phyloP scores from a whole-genome alignment of 208 protist genomes.

The Histomonas meleagridis region DNA sequence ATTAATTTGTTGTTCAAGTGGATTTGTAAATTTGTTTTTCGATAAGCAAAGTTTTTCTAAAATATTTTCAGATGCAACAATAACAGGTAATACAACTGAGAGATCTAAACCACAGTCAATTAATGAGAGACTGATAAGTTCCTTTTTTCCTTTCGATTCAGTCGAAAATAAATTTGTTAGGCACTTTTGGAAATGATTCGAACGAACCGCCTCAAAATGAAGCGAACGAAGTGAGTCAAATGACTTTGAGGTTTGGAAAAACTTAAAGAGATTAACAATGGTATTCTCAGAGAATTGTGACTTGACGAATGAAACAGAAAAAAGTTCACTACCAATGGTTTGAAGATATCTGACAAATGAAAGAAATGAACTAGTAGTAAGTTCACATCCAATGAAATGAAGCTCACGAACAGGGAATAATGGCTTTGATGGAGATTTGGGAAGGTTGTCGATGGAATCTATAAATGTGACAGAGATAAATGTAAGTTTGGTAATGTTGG shows the following conservation, averaged over 20 bases:
- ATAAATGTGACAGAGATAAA: neutral
- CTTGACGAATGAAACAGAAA: neutral
- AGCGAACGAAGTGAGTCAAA: too few relatives aligned
- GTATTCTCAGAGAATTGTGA: neutral
- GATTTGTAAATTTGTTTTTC: neutral
- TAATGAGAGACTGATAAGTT: neutral
- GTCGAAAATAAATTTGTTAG: too few relatives aligned
- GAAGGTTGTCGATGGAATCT: neutral
- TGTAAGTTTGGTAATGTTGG: neutral
- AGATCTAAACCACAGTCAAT: neutral
- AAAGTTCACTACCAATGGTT: neutral
- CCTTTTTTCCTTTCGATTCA: neutral
- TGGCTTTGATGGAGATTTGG: neutral
- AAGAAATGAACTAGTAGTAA: neutral
- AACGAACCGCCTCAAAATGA: too few relatives aligned
- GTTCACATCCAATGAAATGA: neutral
- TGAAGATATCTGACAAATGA: neutral
- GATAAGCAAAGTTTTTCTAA: neutral
- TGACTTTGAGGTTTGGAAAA: too few relatives aligned
- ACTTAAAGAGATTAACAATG: too few relatives aligned
- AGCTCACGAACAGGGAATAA: neutral
- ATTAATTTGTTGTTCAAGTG: neutral
- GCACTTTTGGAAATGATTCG: too few relatives aligned
- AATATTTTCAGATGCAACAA: neutral
- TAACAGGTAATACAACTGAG: neutral